phyloP scores from a whole-genome alignment of 1,139 yeast genomes.

The Blastobotrys niveus region DNA sequence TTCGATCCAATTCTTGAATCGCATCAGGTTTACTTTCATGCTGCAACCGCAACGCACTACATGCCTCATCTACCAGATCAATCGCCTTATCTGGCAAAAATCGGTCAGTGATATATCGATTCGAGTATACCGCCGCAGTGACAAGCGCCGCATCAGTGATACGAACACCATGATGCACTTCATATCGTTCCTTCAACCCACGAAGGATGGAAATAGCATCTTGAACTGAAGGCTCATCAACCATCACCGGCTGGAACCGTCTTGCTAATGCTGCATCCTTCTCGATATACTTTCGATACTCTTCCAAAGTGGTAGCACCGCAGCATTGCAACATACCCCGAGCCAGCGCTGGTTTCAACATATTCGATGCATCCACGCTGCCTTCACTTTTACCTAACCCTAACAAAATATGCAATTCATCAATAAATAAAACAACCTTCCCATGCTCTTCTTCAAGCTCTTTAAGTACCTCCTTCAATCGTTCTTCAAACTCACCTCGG shows the following conservation, averaged over 20 bases:
- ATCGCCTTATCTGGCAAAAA: conserved; percentile 94
- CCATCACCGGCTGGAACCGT: conserved; percentile 82
- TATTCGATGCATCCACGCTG: conserved; percentile 89
- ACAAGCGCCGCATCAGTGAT: conserved; percentile 90
- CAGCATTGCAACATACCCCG: conserved; percentile 90
- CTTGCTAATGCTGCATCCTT: conserved; percentile 90
- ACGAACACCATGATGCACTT: conserved; percentile 98
- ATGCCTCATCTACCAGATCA: conserved; percentile 94
- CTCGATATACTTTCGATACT: conserved; percentile 79
- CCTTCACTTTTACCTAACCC: conserved; percentile 97
- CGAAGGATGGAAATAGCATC: conserved; percentile 89
- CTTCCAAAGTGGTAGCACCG: conserved; percentile 93
- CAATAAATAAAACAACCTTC: conserved; percentile 75
- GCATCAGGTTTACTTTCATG: conserved; percentile 97
- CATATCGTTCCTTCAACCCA: conserved; percentile 90
- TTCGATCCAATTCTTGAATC: conserved; percentile 80
- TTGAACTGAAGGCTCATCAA: conserved; percentile 86
- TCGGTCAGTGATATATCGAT: conserved; percentile 86
- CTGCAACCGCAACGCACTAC: conserved; percentile 87
- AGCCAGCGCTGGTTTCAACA: conserved; percentile 89
- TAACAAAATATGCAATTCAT: conserved; percentile 83
- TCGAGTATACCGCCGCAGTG: conserved; percentile 86
- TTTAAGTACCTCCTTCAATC: conserved; percentile 74
- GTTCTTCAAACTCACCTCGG: conserved; percentile 92
- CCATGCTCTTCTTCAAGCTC: conserved; percentile 85